Base-by-base conservation (phyloP, 202 grass and related monocot genomes). In the Zoysia matrella region DNA sequence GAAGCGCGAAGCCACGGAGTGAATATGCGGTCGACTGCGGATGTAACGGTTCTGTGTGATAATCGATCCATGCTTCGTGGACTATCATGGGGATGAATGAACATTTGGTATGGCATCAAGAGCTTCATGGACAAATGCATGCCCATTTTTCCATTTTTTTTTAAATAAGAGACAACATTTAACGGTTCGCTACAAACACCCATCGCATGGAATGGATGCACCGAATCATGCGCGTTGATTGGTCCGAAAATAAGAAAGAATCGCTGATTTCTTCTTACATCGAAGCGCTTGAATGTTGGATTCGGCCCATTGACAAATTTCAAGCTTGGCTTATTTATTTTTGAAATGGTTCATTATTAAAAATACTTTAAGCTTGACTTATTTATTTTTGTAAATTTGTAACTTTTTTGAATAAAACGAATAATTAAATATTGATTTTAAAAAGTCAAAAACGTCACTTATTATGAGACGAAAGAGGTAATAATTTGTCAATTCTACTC, bases 1-100 rank as follows among this genome's bases (percentile, higher is more conserved):
- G 88, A 93, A 93, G 69, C 56, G 5, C 6, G 3, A 48, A 1
- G 55, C 7, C 0, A 0, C 62, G 11, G 48, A 84, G 55, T 74
- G 47, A 75, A 5, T 46, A 46, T 5, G 45, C 45, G 3, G 58
- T 16, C 22, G 22, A 8, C 22, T 11, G 30, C 60, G 40, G 60
- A 40, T 60, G 18, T 62, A 36, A 0, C 18, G 6, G 2, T 16
- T 8, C 6, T 36, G 18, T 62, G 7, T 63, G 30, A 36, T 62
- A 36, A 39, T 4, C 22, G 60, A 63, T 63, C 8, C 8, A 7
- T 63, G 60, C 15, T 36, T 63, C 60, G 11, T 63, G 10, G 10
- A 39, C 9, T 58, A 40, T 36, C 22, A 3, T 1, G 40, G 30
- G 30, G 8, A 63, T 40, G 22, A 40, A 63, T 63, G 8, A 55